Conservation (phyloP, 352 stramenopile genomes). For the Thalassiosira livingstoniorum region DNA sequence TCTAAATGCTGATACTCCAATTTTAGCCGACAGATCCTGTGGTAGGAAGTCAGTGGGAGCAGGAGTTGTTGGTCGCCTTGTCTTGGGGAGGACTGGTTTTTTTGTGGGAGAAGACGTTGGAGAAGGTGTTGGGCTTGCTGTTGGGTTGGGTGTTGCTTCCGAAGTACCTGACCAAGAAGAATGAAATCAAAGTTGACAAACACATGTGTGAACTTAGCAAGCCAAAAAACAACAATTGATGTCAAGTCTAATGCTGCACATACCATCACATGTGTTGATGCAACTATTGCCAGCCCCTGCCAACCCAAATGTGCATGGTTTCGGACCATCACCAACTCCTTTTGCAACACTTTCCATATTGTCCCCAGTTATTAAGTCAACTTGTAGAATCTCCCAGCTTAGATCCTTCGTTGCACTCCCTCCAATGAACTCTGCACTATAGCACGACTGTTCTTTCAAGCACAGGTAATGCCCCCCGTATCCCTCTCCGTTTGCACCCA, state of each 20-base stretch:
- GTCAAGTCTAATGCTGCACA: conserved; percentile 3
- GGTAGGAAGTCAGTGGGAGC: conserved; percentile 11
- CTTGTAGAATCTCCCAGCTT: conserved; percentile 36
- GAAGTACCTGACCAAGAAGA: too few relatives aligned
- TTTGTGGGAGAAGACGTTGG: conserved; percentile 16
- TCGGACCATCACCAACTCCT: conserved; percentile 20
- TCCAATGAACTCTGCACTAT: conserved; percentile 17
- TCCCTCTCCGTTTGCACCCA: background rate
- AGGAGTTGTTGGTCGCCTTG: conserved; percentile 27
- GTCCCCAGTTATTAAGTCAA: conserved; percentile 31
- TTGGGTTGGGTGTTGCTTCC: conserved; percentile 14
- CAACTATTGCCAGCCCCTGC: conserved; percentile 16
- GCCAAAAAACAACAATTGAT: too few relatives aligned
- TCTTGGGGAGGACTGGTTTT: conserved; percentile 10
- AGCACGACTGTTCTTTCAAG: conserved; percentile 30
- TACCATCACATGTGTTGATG: conserved; percentile 41
- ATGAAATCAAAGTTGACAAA: too few relatives aligned
- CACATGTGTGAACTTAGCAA: too few relatives aligned
- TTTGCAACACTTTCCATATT: conserved; percentile 25
- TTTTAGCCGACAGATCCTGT: conserved; percentile 27
- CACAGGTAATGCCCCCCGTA: conserved; percentile 17
- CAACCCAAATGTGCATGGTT: conserved; percentile 49
- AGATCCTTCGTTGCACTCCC: conserved; percentile 21
- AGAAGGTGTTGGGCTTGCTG: conserved; percentile 8
- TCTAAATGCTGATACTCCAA: conserved; percentile 24